phyloP scores from a whole-genome alignment of 768 basidiomycete species.

The Termitomyces sp. region DNA sequence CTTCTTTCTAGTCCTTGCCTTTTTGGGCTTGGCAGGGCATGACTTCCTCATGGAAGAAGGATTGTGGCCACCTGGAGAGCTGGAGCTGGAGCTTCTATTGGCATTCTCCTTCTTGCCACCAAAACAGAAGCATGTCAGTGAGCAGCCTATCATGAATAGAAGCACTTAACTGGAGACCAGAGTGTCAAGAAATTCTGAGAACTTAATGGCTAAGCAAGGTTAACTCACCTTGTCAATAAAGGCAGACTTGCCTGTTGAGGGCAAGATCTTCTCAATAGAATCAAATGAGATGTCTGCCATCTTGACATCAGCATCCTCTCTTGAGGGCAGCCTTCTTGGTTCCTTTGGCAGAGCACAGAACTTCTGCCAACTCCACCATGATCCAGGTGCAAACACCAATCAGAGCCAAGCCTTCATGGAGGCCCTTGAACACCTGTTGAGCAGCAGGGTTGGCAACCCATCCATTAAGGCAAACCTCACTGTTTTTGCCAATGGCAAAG shows the following conservation, averaged over 20 bases:
- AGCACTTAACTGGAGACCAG: no score
- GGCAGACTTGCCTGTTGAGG: neutral
- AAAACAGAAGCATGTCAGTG: no score
- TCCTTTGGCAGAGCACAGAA: no score
- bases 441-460: neutral
- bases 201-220: neutral
- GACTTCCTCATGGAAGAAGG: no score
- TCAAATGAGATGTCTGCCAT: neutral
- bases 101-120: no score
- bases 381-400: neutral
- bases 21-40: neutral
- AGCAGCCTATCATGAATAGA: no score
- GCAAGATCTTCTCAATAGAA: neutral
- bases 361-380: neutral
- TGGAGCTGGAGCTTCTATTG: no score
- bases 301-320: neutral
- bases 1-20: neutral
- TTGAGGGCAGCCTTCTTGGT: neutral
- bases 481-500: neutral
- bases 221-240: neutral
- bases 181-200: neutral
- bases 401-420: neutral
- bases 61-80: no score
- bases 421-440: neutral
- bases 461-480: fast-evolving